These are phyloP conservation scores for Hibiscus mutabilis DNA, from an alignment of 345 rosid genomes.

Conservation along the genomic window DNA sequence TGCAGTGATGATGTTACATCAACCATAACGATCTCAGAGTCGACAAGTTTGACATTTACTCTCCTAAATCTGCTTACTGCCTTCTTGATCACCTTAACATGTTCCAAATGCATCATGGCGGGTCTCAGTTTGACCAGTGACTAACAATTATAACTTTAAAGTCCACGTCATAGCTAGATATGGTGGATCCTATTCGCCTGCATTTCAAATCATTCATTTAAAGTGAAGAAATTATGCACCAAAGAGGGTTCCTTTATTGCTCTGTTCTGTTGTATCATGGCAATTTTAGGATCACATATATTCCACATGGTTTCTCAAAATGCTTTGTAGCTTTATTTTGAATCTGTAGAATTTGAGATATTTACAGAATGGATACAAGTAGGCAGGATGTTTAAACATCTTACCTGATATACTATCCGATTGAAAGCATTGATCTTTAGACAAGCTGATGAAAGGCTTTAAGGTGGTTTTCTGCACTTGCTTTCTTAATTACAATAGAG, in stretches of 20 bases:
- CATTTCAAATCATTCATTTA: slow-evolving; percentile 8
- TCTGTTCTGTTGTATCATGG: too few relatives aligned
- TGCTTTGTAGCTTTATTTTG: not conserved
- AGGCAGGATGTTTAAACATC: too few relatives aligned
- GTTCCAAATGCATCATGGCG: slow-evolving; percentile 1
- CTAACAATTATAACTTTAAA: not conserved
- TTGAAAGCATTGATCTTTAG: not conserved
- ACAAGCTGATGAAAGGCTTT: not conserved
- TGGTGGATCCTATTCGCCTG: not conserved
- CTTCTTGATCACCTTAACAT: slow-evolving; percentile 11
- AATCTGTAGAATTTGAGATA: not conserved
- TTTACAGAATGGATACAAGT: too few relatives aligned
- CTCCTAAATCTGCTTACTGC: slow-evolving; percentile 25
- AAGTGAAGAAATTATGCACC: not conserved
- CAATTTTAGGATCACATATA: too few relatives aligned
- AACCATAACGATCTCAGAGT: slow-evolving; percentile 26
- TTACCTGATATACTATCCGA: too few relatives aligned
- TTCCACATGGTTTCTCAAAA: too few relatives aligned
- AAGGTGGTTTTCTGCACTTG: not conserved
- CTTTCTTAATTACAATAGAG: not conserved
- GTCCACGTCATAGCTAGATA: not conserved
- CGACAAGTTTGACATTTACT: slow-evolving; percentile 23
- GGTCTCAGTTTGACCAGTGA: not conserved
- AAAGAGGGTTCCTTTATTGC: not conserved
- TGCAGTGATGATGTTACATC: slow-evolving; percentile 28